A percentile compares a stretch with the other conserved stretches of the same genome.
Conservation (phyloP, 2,329 filamentous ascomycete genomes). For the Huntiella bhutanensis region DNA sequence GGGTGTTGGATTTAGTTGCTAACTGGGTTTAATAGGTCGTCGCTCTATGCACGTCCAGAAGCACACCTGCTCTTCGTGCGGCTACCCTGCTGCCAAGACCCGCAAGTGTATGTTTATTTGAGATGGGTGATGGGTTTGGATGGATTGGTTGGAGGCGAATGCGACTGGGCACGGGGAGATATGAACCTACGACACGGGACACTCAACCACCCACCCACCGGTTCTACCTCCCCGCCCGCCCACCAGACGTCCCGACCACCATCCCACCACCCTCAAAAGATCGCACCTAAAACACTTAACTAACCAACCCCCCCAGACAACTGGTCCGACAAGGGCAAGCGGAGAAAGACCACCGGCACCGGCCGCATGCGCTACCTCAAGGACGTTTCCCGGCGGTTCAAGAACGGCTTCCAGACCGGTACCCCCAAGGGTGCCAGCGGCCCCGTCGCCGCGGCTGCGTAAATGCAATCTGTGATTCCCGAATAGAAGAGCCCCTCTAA, state of each 20-base stretch:
- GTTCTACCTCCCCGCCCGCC: background rate
- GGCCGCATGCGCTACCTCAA: conserved; percentile 94
- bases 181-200: background rate
- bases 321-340: conserved; percentile 99
- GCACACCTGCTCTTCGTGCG: conserved; percentile 88
- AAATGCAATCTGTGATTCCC: conserved; percentile 14
- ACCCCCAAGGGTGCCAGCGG: conserved; percentile 68
- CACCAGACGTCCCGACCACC: background rate
- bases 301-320: conserved; percentile 46
- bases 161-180: background rate
- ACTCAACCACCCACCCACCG: background rate
- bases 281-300: background rate
- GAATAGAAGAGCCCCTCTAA: conserved; percentile 13
- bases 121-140: background rate
- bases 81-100: conserved; percentile 92
- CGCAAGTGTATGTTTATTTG: conserved; percentile 73
- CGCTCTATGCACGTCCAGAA: conserved; percentile 99
- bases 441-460: conserved; percentile 25
- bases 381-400: conserved; percentile 79
- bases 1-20: background rate
- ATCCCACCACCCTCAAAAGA: background rate
- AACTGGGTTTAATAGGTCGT: conserved; percentile 40
- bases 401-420: conserved; percentile 93
- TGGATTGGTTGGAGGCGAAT: background rate
- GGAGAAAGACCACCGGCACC: conserved; percentile 97